Evolutionary conservation across 1,284 basidiomycete genomes (phyloP).

Genomic region (Leccinum glutinopallens): DNA sequence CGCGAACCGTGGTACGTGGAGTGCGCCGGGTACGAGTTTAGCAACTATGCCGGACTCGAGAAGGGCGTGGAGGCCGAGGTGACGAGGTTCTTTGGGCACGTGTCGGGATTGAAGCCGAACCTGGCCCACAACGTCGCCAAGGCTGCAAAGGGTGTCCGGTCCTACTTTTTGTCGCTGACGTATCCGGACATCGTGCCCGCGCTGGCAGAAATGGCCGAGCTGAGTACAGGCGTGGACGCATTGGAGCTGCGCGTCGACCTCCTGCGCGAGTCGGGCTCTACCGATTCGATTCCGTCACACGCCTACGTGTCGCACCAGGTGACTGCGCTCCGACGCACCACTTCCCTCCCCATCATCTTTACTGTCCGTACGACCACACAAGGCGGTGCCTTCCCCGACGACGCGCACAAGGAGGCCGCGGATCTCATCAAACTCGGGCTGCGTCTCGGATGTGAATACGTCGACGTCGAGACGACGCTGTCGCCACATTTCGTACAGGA

Average conservation of each 20-base stretch:
- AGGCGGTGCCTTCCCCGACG: too few species aligned
- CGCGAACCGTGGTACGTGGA: slow-evolving; percentile 44
- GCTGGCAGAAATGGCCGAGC: slow-evolving; percentile 67
- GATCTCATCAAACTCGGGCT: too few species aligned
- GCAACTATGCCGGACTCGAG: slow-evolving; percentile 65
- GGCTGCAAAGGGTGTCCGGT: slow-evolving; percentile 54
- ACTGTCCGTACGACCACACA: too few species aligned
- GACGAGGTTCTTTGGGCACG: slow-evolving; percentile 86
- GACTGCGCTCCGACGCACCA: slow-evolving; percentile 67
- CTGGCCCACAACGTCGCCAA: slow-evolving; percentile 54
- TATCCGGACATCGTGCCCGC: slow-evolving; percentile 85
- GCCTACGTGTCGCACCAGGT: slow-evolving; percentile 87
- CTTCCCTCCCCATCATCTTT: too few species aligned
- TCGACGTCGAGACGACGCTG: too few species aligned
- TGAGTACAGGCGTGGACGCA: slow-evolving; percentile 88
- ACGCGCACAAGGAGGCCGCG: too few species aligned
- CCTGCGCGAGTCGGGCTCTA: slow-evolving; percentile 54
- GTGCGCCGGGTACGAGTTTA: slow-evolving; percentile 86
- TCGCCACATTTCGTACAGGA: too few species aligned
- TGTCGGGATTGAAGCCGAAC: slow-evolving; percentile 77
- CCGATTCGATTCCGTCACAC: slow-evolving; percentile 63
- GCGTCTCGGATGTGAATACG: too few species aligned
- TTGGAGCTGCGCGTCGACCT: slow-evolving; percentile 94
- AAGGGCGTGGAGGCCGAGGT: slow-evolving; percentile 42
- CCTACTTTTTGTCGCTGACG: slow-evolving; percentile 92